Evolutionary conservation across 2,329 filamentous ascomycete genomes (phyloP).

Genomic region (Ophiostoma sp.): DNA sequence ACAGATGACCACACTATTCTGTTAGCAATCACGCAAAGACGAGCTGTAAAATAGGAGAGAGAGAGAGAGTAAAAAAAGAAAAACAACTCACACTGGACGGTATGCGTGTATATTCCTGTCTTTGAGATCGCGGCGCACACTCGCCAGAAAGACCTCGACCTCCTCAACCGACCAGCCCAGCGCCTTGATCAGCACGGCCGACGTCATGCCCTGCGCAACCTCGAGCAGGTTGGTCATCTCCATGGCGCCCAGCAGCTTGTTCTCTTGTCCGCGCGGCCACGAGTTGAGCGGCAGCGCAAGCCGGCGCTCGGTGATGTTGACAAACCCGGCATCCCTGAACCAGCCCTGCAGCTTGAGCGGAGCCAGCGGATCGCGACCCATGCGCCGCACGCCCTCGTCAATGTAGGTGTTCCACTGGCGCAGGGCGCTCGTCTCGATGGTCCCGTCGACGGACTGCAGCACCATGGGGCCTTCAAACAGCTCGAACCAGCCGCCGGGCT

Average conservation of each 20-base stretch:
- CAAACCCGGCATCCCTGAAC: conserved; percentile 34
- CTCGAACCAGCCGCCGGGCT: conserved; percentile 41
- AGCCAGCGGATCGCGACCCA: conserved; percentile 23
- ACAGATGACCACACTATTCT: conserved; percentile 4
- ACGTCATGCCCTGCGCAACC: conserved; percentile 34
- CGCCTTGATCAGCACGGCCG: conserved; percentile 33
- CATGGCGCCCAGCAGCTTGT: conserved; percentile 37
- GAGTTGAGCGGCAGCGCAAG: conserved; percentile 35
- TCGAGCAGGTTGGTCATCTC: conserved; percentile 36
- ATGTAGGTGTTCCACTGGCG: conserved; percentile 30
- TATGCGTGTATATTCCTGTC: conserved; percentile 35
- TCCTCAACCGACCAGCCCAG: conserved; percentile 34
- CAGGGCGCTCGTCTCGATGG: conserved; percentile 32
- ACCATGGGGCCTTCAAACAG: conserved; percentile 32
- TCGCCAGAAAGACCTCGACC: conserved; percentile 33
- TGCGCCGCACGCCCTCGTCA: conserved; percentile 27
- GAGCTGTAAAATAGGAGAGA: neutral
- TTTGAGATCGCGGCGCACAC: conserved; percentile 33
- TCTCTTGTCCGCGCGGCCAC: conserved; percentile 36
- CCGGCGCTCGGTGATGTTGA: conserved; percentile 32
- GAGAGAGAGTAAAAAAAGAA: neutral
- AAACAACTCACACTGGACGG: conserved; percentile 21
- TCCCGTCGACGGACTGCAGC: conserved; percentile 30
- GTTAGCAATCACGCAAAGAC: neutral
- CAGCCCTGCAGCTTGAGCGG: conserved; percentile 12